phyloP scores from a whole-genome alignment of 306 rosid species.

The Cucurbita moschata region DNA sequence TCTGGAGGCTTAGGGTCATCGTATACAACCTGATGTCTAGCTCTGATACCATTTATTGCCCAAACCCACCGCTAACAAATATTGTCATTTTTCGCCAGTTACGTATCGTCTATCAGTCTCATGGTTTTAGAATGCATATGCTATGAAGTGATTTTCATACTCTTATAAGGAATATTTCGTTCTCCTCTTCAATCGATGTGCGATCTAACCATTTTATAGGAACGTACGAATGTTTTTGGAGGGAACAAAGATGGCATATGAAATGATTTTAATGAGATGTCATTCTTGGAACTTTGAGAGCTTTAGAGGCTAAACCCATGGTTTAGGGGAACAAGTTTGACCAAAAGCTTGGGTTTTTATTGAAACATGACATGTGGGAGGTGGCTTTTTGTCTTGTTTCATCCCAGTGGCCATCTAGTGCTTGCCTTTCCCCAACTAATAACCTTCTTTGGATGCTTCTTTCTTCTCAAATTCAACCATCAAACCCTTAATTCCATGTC shows the following conservation, averaged over 20 bases:
- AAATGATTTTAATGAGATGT: neutral
- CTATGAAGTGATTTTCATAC: no score
- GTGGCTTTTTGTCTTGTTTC: conserved; percentile 4
- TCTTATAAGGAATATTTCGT: no score
- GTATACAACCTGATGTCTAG: no score
- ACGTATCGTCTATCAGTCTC: no score
- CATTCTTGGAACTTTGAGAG: neutral
- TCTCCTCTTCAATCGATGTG: no score
- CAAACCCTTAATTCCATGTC: neutral
- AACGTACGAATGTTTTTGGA: neutral
- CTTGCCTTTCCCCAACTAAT: neutral
- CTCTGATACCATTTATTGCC: no score
- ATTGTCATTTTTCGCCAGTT: no score
- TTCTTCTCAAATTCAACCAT: neutral
- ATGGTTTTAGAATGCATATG: no score
- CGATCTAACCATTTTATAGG: no score
- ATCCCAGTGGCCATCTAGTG: neutral
- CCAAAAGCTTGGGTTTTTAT: neutral
- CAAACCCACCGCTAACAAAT: no score
- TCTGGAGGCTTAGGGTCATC: no score
- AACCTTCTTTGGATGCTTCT: neutral
- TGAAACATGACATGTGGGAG: neutral
- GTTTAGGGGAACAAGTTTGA: neutral
- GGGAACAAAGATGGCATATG: neutral
- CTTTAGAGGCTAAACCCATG: neutral